Conservation (phyloP, 371 early-diverging fungal genomes). For the Dinochytrium kinnereticum region DNA sequence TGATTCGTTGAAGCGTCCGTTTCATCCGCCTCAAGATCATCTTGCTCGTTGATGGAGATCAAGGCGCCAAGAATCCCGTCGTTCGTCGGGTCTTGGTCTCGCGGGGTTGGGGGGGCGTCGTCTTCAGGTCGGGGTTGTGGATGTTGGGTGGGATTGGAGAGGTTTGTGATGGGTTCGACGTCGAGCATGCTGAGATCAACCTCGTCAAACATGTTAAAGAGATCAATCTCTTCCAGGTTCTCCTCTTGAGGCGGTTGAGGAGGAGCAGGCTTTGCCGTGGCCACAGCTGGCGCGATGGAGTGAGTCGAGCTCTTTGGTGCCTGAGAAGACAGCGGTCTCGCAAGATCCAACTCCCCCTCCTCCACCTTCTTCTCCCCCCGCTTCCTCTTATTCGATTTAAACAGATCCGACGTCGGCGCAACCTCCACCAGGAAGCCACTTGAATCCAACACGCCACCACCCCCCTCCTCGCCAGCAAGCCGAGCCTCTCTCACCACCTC, state of each 20-base stretch:
- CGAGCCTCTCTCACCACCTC: slow-evolving; percentile 71
- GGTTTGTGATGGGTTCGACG: slow-evolving; percentile 14
- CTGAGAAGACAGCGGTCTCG: too few relatives aligned
- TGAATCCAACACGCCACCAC: slow-evolving; percentile 17
- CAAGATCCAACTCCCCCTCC: neutral
- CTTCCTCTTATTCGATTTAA: slow-evolving; percentile 17
- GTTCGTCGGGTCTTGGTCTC: neutral
- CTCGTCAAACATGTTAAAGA: slow-evolving; percentile 39
- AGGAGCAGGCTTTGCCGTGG: neutral
- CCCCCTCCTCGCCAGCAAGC: slow-evolving; percentile 37
- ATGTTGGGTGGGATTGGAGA: slow-evolving; percentile 19
- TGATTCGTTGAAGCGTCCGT: neutral
- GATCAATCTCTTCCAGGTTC: slow-evolving; percentile 27
- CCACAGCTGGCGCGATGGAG: neutral
- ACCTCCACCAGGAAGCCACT: slow-evolving; percentile 42
- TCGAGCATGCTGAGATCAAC: neutral
- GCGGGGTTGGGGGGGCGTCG: slow-evolving; percentile 29
- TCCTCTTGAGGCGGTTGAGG: neutral
- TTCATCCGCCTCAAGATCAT: slow-evolving; percentile 63
- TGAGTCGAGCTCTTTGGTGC: neutral
- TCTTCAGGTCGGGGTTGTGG: slow-evolving; percentile 46
- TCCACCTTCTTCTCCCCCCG: neutral
- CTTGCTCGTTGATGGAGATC: slow-evolving; percentile 43
- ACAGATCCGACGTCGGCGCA: slow-evolving; percentile 32
- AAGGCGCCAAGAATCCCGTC: slow-evolving; percentile 33